A percentile compares a stretch with the other conserved stretches of the same genome.
Evolutionary conservation across 371 early-diverging fungal genomes (phyloP).

Genomic region (Actinomortierella ambigua): DNA sequence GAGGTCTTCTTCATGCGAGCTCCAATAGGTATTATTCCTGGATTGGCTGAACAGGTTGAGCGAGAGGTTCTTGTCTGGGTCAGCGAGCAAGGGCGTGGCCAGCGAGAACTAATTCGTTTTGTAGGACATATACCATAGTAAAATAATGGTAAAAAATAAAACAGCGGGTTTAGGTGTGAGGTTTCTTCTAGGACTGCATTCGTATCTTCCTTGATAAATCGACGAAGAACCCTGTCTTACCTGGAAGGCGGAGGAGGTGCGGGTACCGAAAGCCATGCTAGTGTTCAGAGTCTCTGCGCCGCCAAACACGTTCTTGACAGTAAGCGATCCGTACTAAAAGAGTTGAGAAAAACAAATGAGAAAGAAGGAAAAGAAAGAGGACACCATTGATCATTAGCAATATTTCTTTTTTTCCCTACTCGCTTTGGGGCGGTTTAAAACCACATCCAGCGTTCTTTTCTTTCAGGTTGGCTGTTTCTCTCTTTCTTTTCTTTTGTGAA

Average conservation of each 20-base stretch:
- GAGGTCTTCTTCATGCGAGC: conserved; percentile 43
- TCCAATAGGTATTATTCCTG: conserved; percentile 47
- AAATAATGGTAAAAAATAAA: background rate
- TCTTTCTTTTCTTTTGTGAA: no score
- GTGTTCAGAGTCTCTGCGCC: conserved; percentile 80
- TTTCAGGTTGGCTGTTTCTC: no score
- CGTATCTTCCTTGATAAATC: no score
- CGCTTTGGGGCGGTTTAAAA: no score
- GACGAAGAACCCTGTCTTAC: conserved; percentile 32
- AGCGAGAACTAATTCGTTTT: conserved; percentile 30
- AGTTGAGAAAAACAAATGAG: background rate
- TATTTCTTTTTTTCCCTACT: no score
- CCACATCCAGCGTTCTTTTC: no score
- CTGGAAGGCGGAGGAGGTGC: conserved; percentile 76
- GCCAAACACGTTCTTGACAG: conserved; percentile 81
- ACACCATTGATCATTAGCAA: no score
- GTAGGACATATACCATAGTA: no score
- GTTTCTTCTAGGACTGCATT: no score
- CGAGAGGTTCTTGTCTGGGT: conserved; percentile 34
- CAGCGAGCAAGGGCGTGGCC: conserved; percentile 32
- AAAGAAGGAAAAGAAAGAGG: background rate
- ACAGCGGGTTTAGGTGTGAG: no score
- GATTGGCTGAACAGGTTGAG: conserved; percentile 45
- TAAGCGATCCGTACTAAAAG: conserved; percentile 64
- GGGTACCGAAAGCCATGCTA: conserved; percentile 72